Conservation (phyloP, 2,329 filamentous ascomycete genomes). For the Apiospora malaysiana region DNA sequence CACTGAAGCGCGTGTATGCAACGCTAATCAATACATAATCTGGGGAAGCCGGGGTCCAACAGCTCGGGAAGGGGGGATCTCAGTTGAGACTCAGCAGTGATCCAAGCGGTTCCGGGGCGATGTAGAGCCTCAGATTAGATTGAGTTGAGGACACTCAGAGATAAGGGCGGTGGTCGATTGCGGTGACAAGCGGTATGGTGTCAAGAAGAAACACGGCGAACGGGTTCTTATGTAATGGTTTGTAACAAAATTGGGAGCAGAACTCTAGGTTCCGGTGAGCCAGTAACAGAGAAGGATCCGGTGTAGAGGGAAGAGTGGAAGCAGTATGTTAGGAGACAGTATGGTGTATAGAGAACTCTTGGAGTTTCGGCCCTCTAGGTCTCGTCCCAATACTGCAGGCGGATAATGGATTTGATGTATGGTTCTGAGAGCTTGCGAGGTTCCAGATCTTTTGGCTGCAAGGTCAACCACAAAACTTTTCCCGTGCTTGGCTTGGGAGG, state of each 20-base stretch:
- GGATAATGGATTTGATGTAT: conserved; percentile 11
- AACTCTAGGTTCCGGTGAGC: neutral
- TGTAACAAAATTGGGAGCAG: conserved; percentile 24
- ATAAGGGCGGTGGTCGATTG: conserved; percentile 32
- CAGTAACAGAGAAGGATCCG: conserved; percentile 9
- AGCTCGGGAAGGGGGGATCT: conserved; percentile 41
- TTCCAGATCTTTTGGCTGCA: conserved; percentile 9
- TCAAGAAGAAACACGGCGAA: conserved; percentile 32
- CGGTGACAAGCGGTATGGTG: conserved; percentile 39
- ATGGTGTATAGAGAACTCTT: conserved; percentile 16
- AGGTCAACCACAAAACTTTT: conserved; percentile 19
- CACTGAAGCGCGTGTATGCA: conserved; percentile 38
- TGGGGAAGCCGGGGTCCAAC: conserved; percentile 47
- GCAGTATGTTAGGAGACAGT: conserved; percentile 13
- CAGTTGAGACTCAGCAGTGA: conserved; percentile 35
- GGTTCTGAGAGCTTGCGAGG: conserved; percentile 10
- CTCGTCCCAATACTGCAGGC: neutral
- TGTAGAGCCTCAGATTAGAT: conserved; percentile 32
- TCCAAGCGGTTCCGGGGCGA: conserved; percentile 43
- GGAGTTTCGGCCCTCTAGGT: conserved; percentile 7
- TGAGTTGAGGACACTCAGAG: conserved; percentile 31
- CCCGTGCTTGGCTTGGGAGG: conserved; percentile 11
- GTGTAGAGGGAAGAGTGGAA: neutral
- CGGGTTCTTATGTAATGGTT: conserved; percentile 28
- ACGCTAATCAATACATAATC: conserved; percentile 52